Base-by-base conservation (phyloP, 306 rosid genomes). In the Senna tora region DNA sequence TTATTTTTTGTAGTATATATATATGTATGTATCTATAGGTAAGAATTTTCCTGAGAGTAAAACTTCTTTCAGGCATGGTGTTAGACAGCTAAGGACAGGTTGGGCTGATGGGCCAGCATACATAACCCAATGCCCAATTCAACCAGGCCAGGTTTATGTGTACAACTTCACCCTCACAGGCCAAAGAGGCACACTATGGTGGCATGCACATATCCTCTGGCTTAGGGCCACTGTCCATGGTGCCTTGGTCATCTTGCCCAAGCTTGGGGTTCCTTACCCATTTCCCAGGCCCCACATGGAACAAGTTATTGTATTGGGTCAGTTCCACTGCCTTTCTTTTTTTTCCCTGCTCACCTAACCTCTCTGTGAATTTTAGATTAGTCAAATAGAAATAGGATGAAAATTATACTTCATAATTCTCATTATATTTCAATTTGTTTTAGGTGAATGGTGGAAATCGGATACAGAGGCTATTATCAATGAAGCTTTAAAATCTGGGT, bases 361-460 rank as follows among this genome's bases (percentile, higher is more conserved):
- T n/a, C n/a, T 4, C 7, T 51, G 0, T 58, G 41, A 45, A 1
- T 43, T 62, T n/a, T 28, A n/a, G 13, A 41, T 4, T 41, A 17
- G 50, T 45, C 50, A 9, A 74, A 47, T n/a, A 33, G n/a, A 9
- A 74, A 47, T n/a, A 33, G n/a, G 15, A 28, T 57, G 51, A 12
- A 19, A 33, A 51, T 30, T 25, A 13, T 12, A 9, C 42, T 51
- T 15, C 70, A 65, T 65, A 43, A 62, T 21, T 21, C 43, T 64
- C 20, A 68, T 1, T 21, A 15, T 9, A 2, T 36, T 73, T 49
- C 9, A 74, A 78, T 39, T 78, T 84, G 81, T 28, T 55, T 80
- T 45, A 92, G 98, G 88, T 79, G 98, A 92, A 85, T 92, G 98
- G 98, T 92, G 98, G 98, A 90, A 92, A 77, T 88, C 96, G 61